Percentiles rank a stretch among this genome's conserved stretches.
phyloP scores from a whole-genome alignment of 2,329 filamentous ascomycete species.

The Aspergillus vadensis region DNA sequence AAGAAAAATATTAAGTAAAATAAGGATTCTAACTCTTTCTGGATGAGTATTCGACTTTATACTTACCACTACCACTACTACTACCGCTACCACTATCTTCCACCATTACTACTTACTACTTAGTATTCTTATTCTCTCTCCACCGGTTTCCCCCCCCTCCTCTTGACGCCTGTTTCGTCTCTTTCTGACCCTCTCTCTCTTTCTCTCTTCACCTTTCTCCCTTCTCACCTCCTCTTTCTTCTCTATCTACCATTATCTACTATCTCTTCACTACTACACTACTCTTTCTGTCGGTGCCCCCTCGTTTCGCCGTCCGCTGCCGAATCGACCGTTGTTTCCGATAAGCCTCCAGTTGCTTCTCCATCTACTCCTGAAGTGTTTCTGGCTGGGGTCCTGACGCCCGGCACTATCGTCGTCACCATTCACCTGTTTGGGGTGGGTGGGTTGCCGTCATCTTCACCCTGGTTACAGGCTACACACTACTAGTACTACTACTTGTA shows the following conservation, averaged over 20 bases:
- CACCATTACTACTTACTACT: no score
- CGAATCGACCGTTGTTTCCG: slow-evolving; percentile 34
- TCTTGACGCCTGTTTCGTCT: background rate
- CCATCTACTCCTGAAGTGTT: background rate
- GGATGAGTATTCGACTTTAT: background rate
- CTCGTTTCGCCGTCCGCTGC: slow-evolving; percentile 23
- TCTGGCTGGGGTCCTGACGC: slow-evolving; percentile 9
- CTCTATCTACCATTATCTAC: background rate
- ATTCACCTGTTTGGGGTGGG: slow-evolving; percentile 16
- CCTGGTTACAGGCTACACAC: background rate
- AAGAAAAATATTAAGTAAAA: no score
- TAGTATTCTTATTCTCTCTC: background rate
- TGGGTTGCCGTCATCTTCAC: slow-evolving; percentile 18
- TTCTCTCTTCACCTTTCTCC: background rate
- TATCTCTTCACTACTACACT: background rate
- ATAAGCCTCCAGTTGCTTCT: slow-evolving; percentile 31
- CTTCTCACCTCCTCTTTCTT: background rate
- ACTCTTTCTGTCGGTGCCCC: slow-evolving; percentile 18
- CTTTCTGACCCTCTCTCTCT: background rate
- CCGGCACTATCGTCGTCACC: slow-evolving; percentile 21
- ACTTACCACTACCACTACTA: background rate
- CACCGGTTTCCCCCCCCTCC: background rate
- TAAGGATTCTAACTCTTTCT: no score
- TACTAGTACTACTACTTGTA: slow-evolving; percentile 1
- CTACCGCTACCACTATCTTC: background rate